Percentiles rank a stretch among this genome's conserved stretches.
Evolutionary conservation across 148 eudicot species (phyloP).

Genomic region (Tetragonia tetragonoides): DNA sequence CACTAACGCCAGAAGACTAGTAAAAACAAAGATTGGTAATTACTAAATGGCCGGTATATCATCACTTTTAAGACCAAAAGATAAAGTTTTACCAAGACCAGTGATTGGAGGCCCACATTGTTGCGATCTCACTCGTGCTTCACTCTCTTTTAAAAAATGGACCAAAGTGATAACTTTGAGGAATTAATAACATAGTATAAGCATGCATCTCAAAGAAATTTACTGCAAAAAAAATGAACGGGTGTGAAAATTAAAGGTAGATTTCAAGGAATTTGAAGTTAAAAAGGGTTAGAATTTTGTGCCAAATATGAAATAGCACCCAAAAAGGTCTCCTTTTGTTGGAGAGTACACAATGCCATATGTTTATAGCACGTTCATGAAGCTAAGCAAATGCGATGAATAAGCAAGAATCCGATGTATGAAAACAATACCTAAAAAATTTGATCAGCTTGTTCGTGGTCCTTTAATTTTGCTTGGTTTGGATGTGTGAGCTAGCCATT

Average conservation of each 20-base stretch:
- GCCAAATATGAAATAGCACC: slow-evolving; percentile 25
- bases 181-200: not conserved
- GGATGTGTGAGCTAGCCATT: no score
- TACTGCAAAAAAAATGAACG: not conserved
- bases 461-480: no score
- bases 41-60: not conserved
- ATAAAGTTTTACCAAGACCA: slow-evolving; percentile 7
- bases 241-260: slow-evolving; percentile 3
- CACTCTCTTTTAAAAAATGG: slow-evolving; percentile 11
- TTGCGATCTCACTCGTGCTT: slow-evolving; percentile 5
- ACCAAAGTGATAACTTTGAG: slow-evolving; percentile 22
- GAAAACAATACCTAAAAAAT: not conserved
- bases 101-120: not conserved
- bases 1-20: no score
- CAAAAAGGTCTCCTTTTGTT: slow-evolving; percentile 35
- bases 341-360: slow-evolving; percentile 4
- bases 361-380: slow-evolving; percentile 15
- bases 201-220: slow-evolving; percentile 23
- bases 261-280: slow-evolving; percentile 30
- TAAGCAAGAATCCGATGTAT: slow-evolving; percentile 17
- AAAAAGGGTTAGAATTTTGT: slow-evolving; percentile 48
- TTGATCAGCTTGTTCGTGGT: not conserved
- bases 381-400: slow-evolving; percentile 8
- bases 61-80: slow-evolving; percentile 23
- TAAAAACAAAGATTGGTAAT: no score